Base-by-base conservation (phyloP, 1,284 basidiomycete species). In the Ceratobasidium papillatum region DNA sequence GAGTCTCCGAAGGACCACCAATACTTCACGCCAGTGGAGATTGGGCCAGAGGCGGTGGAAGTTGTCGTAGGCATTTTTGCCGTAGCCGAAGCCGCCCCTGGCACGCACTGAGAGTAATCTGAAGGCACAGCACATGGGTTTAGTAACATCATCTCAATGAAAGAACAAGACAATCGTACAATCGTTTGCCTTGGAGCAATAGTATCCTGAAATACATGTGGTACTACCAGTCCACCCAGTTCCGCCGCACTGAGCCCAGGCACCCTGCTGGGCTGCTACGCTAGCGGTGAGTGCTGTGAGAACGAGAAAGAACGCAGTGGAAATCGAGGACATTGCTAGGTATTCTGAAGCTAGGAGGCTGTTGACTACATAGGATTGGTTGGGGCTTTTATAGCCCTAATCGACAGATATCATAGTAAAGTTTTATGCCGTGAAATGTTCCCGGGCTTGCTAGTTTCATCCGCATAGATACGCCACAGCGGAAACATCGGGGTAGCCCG, bases 1-100 rank as follows among this genome's bases (percentile, higher is more conserved):
- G 76, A 77, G 41, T 77, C 76, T 54, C 76, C 76, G 49, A 77
- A 77, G 0, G 68, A 75, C 63, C 75, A 77, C 76, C 76, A 77
- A 47, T 77, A 75, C 22, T 75, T 74, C 34, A 59, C 58, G 8
- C 63, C 56, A 22, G 63, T 47, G 14, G 69, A 34, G 3, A 69
- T 34, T 12, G 61, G 19, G 22, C 66, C n/a, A 1, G 72, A 52
- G 7, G 75, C 65, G 7, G 75, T 52, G 49, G 65, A 59, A 3
- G 59, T 63, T 4, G 71, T 68, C 17, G 43, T 69, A n/a, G 51
- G n/a, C 22, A 12, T 75, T 7, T 54, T 36, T 43, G 49, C 61
- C 3, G 43, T 41, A 5, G 38, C 30, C 34, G 74, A 41, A 30
- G 49, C 51, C 9, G 59, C 30, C 12, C 68, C 56, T 38, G 68